Percentiles rank a stretch among this genome's conserved stretches.
These are phyloP conservation scores for Gentiana dahurica DNA, from an alignment of 257 asterid genomes.

Conservation along the genomic window DNA sequence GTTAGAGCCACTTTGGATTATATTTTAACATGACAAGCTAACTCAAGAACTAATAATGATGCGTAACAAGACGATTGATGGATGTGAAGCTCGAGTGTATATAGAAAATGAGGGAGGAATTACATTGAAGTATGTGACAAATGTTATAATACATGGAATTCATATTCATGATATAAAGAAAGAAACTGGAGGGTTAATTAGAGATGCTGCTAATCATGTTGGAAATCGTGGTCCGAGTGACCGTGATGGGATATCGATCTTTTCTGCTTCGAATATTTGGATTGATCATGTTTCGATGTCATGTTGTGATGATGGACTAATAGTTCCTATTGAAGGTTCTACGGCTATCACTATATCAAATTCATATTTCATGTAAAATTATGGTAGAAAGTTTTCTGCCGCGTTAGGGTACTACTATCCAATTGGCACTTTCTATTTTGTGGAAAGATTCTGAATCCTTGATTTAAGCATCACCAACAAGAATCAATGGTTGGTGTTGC, in stretches of 20 bases:
- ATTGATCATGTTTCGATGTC: slow-evolving; percentile 61
- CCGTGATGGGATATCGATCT: slow-evolving; percentile 56
- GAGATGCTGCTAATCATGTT: slow-evolving; percentile 43
- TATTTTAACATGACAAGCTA: slow-evolving; percentile 24
- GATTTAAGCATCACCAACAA: too few relatives aligned
- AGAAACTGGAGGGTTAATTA: slow-evolving; percentile 45
- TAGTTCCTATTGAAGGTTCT: slow-evolving; percentile 64
- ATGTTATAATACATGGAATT: slow-evolving; percentile 54
- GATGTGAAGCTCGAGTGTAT: slow-evolving; percentile 51
- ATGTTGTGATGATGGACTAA: slow-evolving; percentile 49
- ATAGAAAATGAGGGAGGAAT: slow-evolving; percentile 67
- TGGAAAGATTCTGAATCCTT: too few relatives aligned
- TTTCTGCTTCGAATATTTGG: slow-evolving; percentile 48
- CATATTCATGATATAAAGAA: slow-evolving; percentile 43
- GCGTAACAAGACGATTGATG: slow-evolving; percentile 64
- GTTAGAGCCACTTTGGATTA: slow-evolving; percentile 48
- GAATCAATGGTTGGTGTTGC: too few relatives aligned
- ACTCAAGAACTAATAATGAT: slow-evolving; percentile 38
- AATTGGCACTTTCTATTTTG: too few relatives aligned
- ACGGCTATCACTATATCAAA: slow-evolving; percentile 79
- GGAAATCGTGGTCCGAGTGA: slow-evolving; percentile 61
- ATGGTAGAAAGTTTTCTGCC: too few relatives aligned
- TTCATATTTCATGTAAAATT: slow-evolving; percentile 46
- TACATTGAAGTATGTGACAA: slow-evolving; percentile 52
- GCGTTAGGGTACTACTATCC: too few relatives aligned